A percentile compares a stretch with the other conserved stretches of the same genome.
phyloP scores from a whole-genome alignment of 208 protist genomes.

The Acanthamoeba castellanii region DNA sequence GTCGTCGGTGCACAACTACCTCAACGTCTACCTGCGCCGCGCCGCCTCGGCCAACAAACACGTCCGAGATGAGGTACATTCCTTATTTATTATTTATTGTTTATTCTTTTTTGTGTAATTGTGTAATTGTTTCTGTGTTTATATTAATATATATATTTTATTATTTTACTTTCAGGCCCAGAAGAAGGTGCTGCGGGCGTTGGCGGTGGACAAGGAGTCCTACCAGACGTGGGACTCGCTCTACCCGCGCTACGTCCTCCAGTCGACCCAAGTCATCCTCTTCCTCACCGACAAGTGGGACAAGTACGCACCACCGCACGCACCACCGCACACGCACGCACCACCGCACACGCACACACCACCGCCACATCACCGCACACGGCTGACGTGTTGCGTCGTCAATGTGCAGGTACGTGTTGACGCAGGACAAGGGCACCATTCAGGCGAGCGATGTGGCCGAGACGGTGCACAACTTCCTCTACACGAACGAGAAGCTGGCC shows the following conservation, averaged over 20 bases:
- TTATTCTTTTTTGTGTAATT: neutral
- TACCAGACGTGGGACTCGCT: neutral
- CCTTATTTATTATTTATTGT: neutral
- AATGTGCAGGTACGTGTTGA: neutral
- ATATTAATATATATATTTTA: too few species aligned
- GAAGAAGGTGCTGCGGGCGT: neutral
- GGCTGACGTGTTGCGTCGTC: neutral
- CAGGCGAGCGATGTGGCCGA: neutral
- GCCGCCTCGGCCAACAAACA: neutral
- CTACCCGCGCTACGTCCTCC: conserved; percentile 18
- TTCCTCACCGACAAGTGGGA: conserved; percentile 41
- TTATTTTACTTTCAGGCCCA: neutral
- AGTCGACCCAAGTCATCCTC: conserved; percentile 7
- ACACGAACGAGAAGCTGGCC: neutral
- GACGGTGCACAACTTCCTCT: neutral
- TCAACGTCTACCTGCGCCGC: neutral
- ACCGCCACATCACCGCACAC: too few species aligned
- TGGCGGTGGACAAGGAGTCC: neutral
- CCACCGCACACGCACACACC: neutral
- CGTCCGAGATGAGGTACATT: neutral
- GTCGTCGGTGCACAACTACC: neutral
- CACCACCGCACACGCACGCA: too few species aligned
- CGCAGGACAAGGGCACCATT: neutral
- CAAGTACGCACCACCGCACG: neutral
- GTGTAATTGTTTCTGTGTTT: too few species aligned